Conservation (phyloP, 371 early-diverging fungal species). For the Mucor irregularis region DNA sequence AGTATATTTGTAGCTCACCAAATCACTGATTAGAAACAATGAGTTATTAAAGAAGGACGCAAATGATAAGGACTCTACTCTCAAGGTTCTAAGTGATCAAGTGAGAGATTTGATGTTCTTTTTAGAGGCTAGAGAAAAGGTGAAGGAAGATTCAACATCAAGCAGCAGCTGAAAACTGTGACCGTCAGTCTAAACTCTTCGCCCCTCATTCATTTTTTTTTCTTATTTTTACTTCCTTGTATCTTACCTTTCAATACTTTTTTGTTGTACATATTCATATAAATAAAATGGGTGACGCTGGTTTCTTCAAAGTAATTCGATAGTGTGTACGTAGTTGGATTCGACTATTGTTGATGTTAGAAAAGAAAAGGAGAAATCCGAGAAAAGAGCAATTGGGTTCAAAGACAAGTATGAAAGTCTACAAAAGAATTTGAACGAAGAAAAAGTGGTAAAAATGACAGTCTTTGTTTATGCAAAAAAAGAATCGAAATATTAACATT, state of each 20-base stretch:
- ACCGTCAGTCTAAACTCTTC: too few relatives aligned
- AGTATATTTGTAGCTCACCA: conserved; percentile 17
- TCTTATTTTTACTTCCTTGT: too few relatives aligned
- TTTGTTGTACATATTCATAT: background rate
- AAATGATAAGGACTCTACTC: conserved; percentile 21
- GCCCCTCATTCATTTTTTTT: too few relatives aligned
- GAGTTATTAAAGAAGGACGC: conserved; percentile 23
- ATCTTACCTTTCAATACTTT: too few relatives aligned
- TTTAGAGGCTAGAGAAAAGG: conserved; percentile 33
- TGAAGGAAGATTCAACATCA: too few relatives aligned
- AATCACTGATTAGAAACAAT: conserved; percentile 26
- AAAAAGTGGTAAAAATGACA: conserved; percentile 25
- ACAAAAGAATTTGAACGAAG: conserved; percentile 32
- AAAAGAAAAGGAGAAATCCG: conserved; percentile 2
- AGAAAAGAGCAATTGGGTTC: conserved; percentile 8
- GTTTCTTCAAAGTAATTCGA: conserved; percentile 69
- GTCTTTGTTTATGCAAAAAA: background rate
- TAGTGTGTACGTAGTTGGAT: background rate
- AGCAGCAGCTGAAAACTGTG: background rate
- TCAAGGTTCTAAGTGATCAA: conserved; percentile 36
- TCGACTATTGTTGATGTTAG: background rate
- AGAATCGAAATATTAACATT: background rate
- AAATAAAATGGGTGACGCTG: conserved; percentile 79
- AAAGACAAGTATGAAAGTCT: conserved; percentile 17
- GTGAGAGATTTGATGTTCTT: conserved; percentile 43